Conservation (phyloP, 805 yeast genomes). For the Cyberlindnera bimundalis region DNA sequence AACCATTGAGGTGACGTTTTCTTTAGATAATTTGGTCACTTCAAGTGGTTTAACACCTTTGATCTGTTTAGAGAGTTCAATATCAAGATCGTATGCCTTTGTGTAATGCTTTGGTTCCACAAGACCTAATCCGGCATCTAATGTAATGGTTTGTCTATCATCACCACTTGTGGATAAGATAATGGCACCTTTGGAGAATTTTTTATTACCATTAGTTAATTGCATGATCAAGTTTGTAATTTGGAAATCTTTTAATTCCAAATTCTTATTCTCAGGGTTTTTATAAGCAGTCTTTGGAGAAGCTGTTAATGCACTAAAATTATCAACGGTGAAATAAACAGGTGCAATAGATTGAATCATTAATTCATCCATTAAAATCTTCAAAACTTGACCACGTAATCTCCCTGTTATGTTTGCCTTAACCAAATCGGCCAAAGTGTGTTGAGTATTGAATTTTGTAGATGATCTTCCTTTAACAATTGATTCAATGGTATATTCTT, state of each 20-base stretch:
- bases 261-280: constrained; percentile 48
- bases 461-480: constrained; percentile 32
- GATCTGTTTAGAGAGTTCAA: constrained; percentile 48
- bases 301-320: constrained; percentile 60
- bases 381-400: constrained; percentile 44
- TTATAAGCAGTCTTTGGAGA: constrained; percentile 57
- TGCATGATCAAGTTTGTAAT: constrained; percentile 55
- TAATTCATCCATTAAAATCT: constrained; percentile 54
- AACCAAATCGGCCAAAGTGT: constrained; percentile 44
- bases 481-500: constrained; percentile 33
- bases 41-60: constrained; percentile 35
- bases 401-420: constrained; percentile 35
- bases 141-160: constrained; percentile 50
- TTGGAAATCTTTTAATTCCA: constrained; percentile 62
- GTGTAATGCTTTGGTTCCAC: constrained; percentile 55
- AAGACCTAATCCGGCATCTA: constrained; percentile 56
- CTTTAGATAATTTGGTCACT: constrained; percentile 41
- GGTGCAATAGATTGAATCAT: constrained; percentile 48
- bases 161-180: constrained; percentile 59
- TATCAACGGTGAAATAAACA: constrained; percentile 68
- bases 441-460: constrained; percentile 27
- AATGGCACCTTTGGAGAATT: constrained; percentile 61
- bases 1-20: constrained; percentile 42
- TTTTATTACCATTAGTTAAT: constrained; percentile 47
- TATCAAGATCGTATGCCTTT: constrained; percentile 46